Evolutionary conservation across 768 basidiomycete species (phyloP).

Genomic region (Harrya chromipes): DNA sequence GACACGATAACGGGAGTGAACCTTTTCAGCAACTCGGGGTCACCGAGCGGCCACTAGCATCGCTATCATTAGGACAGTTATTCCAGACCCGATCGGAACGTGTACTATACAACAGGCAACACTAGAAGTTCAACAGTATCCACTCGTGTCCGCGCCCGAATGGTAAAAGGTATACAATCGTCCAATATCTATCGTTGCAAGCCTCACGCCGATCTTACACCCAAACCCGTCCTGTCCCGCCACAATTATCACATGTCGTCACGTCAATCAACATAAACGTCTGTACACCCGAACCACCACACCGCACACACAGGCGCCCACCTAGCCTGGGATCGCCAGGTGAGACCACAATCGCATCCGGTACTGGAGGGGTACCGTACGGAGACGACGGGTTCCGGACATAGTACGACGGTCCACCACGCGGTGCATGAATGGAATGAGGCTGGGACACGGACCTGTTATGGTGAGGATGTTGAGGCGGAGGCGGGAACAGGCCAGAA

Average conservation of each 20-base stretch:
- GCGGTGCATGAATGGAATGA: background rate
- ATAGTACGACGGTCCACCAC: constrained; percentile 20
- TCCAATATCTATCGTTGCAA: background rate
- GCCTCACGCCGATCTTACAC: constrained; percentile 5
- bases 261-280: constrained; percentile 54
- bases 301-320: constrained; percentile 62
- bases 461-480: constrained; percentile 11
- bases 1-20: too few relatives aligned
- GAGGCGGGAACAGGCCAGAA: background rate
- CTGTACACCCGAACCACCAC: constrained; percentile 54
- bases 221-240: constrained; percentile 61
- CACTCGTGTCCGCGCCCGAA: background rate
- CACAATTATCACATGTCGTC: constrained; percentile 53
- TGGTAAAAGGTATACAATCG: constrained; percentile 2
- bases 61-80: too few relatives aligned
- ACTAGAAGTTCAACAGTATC: background rate
- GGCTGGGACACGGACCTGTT: constrained; percentile 22
- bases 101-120: background rate
- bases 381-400: constrained; percentile 23
- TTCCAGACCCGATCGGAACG: too few relatives aligned
- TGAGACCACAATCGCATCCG: constrained; percentile 42
- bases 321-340: constrained; percentile 74
- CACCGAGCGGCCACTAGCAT: too few relatives aligned
- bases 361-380: constrained; percentile 30
- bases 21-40: too few relatives aligned